phyloP scores from a whole-genome alignment of 2,329 filamentous ascomycete genomes.

The Botryotinia calthae region DNA sequence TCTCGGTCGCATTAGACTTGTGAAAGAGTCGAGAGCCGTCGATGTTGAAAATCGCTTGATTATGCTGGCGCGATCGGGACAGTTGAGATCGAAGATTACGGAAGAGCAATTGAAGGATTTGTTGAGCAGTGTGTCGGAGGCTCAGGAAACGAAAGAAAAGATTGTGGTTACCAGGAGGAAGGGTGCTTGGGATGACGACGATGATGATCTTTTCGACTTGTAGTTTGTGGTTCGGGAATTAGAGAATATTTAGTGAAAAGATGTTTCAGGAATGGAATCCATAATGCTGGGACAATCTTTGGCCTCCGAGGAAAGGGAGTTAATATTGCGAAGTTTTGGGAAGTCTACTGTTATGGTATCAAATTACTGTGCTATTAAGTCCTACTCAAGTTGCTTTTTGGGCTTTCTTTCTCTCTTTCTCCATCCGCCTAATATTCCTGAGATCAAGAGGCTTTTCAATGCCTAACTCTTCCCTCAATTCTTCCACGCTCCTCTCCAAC shows the following conservation, averaged over 20 bases:
- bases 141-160: slow-evolving; percentile 75
- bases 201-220: slow-evolving; percentile 67
- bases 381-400: slow-evolving; percentile 43
- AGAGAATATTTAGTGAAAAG: neutral
- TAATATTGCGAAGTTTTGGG: slow-evolving; percentile 9
- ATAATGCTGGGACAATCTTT: neutral
- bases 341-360: slow-evolving; percentile 1
- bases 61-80: slow-evolving; percentile 83
- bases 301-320: neutral
- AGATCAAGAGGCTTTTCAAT: slow-evolving; percentile 89
- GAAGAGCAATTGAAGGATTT: slow-evolving; percentile 94
- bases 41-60: slow-evolving; percentile 93
- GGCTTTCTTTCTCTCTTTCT: slow-evolving; percentile 66
- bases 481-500: slow-evolving; percentile 77
- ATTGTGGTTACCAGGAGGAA: slow-evolving; percentile 80
- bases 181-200: slow-evolving; percentile 83
- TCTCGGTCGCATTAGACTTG: slow-evolving; percentile 87
- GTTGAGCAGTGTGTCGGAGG: slow-evolving; percentile 79
- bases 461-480: slow-evolving; percentile 69
- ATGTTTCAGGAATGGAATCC: neutral
- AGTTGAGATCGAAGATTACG: slow-evolving; percentile 82
- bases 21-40: slow-evolving; percentile 85
- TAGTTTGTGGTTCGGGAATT: neutral
- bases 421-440: slow-evolving; percentile 68
- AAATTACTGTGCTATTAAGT: slow-evolving; percentile 31